Base-by-base conservation (phyloP, 2,329 filamentous ascomycete genomes). In the Epichloe elymi region DNA sequence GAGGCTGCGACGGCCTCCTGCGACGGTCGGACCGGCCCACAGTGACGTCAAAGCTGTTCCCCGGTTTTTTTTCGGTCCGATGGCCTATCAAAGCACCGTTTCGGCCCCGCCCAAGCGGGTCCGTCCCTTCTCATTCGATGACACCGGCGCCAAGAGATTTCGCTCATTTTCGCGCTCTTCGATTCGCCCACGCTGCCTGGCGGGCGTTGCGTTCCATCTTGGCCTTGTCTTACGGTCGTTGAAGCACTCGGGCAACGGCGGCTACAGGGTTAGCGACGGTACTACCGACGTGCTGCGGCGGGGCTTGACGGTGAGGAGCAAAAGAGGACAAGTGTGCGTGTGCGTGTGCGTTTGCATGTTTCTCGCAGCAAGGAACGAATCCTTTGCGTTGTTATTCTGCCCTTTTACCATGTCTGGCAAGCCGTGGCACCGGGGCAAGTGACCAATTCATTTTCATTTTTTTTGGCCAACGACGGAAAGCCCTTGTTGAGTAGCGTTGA, bases 21-120 rank as follows among this genome's bases (percentile, higher is more conserved):
- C 38, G 51, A 45, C 51, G 49, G 53, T 53, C 49, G 35, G 51
- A 35, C 47, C 48, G 53, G 49, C 39, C 59, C 54, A 57, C 51
- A 35, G 48, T 66, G 64, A 66, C 64, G 63, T 66, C 62, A 65
- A 66, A 55, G 10, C 0, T 20, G 26, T 19, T 41, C 17, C 47
- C 54, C 54, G 43, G 41, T 54, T 49, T 48, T 37, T 47, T 37
- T 47, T 57, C 56, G 56, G 58, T 50, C 51, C 54, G 56, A 56
- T 56, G 49, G 39, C 58, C 61, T 64, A 64, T 65, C 59, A 61
- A 54, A 30, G 55, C 61, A 54, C 56, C 50, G 55, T 49, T 40
- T 46, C 60, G 60, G 59, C 55, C 58, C 61, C 64, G 54, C 57
- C 47, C 15, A 12, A 45, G 50, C 49, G 51, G 46, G 30, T 17